Percentiles rank a stretch among this genome's conserved stretches.
These are phyloP conservation scores for Pezizomycotina sp. DNA, from an alignment of 2,329 filamentous ascomycete genomes.

Conservation along the genomic window DNA sequence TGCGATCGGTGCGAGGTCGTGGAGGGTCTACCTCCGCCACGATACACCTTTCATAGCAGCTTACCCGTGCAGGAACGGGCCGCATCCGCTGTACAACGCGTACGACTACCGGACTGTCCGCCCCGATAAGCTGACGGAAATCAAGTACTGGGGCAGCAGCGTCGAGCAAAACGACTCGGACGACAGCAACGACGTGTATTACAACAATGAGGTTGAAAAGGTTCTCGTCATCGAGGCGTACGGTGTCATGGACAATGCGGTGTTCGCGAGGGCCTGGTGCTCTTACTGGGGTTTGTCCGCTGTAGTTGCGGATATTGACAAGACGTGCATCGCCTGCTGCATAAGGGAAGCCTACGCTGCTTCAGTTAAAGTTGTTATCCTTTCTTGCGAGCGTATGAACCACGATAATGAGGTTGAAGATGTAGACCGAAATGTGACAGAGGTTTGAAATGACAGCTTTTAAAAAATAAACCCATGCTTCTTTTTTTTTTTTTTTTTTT, in stretches of 20 bases:
- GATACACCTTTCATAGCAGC: constrained; percentile 51
- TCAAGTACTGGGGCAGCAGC: constrained; percentile 46
- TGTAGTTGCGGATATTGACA: constrained; percentile 49
- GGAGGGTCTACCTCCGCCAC: constrained; percentile 45
- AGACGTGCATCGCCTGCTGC: constrained; percentile 58
- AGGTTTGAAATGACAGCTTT: too few species aligned
- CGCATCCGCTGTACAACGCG: constrained; percentile 56
- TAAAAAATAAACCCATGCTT: too few species aligned
- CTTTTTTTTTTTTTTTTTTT: too few species aligned
- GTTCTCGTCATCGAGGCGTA: constrained; percentile 58
- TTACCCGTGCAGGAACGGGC: constrained; percentile 46
- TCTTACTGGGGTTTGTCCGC: constrained; percentile 58
- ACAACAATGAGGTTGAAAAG: constrained; percentile 42
- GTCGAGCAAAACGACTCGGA: constrained; percentile 20
- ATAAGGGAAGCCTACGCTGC: constrained; percentile 61
- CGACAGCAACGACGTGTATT: constrained; percentile 21
- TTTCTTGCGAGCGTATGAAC: constrained; percentile 33
- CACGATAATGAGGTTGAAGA: constrained; percentile 33
- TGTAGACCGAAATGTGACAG: constrained; percentile 34
- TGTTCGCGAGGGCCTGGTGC: constrained; percentile 61
- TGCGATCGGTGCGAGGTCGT: constrained; percentile 41
- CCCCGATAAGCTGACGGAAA: constrained; percentile 48
- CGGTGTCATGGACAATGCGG: constrained; percentile 58
- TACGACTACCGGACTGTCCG: constrained; percentile 44
- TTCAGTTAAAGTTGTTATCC: constrained; percentile 53